Conservation (phyloP, 208 protist genomes). For the Crithidia fasciculata region DNA sequence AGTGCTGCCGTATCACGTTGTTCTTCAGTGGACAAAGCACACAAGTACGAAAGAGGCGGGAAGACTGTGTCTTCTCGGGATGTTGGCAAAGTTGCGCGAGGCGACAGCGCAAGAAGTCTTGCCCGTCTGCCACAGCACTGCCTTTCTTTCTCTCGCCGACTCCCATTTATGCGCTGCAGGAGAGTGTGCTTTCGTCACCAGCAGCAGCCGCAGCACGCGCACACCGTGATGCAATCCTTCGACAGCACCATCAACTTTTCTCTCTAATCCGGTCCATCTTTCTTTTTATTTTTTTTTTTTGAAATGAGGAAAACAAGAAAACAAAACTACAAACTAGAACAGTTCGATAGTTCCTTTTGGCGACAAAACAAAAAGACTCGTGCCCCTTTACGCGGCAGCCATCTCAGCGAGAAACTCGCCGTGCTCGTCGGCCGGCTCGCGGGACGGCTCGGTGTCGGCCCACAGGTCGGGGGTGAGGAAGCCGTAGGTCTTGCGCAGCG, state of each 20-base stretch:
- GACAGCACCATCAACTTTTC: neutral
- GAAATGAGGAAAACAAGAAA: constrained; percentile 17
- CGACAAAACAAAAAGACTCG: neutral
- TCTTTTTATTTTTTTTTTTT: constrained; percentile 4
- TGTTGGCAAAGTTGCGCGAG: too few species aligned
- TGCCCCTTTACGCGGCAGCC: constrained; percentile 28
- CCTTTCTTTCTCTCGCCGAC: too few species aligned
- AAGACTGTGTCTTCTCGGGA: too few species aligned
- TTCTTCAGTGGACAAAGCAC: too few species aligned
- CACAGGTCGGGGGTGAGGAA: constrained; percentile 99
- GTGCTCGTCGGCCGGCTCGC: constrained; percentile 94
- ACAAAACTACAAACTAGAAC: constrained; percentile 31
- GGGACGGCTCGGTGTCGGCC: constrained; percentile 85
- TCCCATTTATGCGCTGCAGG: too few species aligned
- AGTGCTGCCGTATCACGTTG: too few species aligned
- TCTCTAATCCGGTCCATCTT: neutral
- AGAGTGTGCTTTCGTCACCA: too few species aligned
- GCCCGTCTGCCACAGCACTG: too few species aligned
- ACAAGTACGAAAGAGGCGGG: too few species aligned
- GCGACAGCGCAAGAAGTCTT: too few species aligned
- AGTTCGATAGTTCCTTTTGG: constrained; percentile 27
- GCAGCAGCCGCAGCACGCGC: neutral
- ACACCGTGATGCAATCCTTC: too few species aligned
- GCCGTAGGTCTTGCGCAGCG: constrained; percentile 97
- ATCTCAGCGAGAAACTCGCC: constrained; percentile 82